These are phyloP conservation scores for Flueggea neowawraea DNA, from an alignment of 441 rosid genomes.

Conservation along the genomic window DNA sequence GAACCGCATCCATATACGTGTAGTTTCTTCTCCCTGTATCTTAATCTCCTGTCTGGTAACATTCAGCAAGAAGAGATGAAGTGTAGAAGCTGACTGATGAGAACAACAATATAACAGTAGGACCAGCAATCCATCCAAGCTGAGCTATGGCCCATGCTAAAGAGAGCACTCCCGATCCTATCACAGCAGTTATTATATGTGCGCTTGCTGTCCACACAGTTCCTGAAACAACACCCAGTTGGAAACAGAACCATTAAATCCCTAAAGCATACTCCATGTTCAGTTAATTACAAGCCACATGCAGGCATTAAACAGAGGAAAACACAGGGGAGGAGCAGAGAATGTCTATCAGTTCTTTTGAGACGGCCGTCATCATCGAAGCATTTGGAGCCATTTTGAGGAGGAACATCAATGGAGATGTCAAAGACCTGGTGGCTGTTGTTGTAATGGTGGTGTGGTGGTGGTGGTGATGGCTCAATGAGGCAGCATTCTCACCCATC, in stretches of 20 bases:
- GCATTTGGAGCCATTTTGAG: constrained; percentile 34
- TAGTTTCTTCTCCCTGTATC: constrained; percentile 56
- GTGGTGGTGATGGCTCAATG: constrained; percentile 8
- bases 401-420: constrained; percentile 28
- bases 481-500: constrained; percentile 31
- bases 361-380: constrained; percentile 60
- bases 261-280: too few relatives aligned
- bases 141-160: constrained; percentile 77
- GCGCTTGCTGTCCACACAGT: constrained; percentile 73
- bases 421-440: constrained; percentile 19
- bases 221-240: constrained; percentile 25
- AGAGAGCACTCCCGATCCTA: constrained; percentile 71
- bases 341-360: constrained; percentile 52
- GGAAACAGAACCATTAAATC: too few relatives aligned
- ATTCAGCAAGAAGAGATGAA: constrained; percentile 51
- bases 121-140: constrained; percentile 80
- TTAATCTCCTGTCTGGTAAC: constrained; percentile 64
- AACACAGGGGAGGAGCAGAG: not conserved
- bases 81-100: constrained; percentile 61
- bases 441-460: not conserved
- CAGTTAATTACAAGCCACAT: not conserved
- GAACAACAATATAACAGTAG: constrained; percentile 52
- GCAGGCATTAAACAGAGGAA: not conserved
- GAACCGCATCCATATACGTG: constrained; percentile 69
- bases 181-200: constrained; percentile 69